phyloP scores from a whole-genome alignment of 441 rosid species.

The Capsella rubella region DNA sequence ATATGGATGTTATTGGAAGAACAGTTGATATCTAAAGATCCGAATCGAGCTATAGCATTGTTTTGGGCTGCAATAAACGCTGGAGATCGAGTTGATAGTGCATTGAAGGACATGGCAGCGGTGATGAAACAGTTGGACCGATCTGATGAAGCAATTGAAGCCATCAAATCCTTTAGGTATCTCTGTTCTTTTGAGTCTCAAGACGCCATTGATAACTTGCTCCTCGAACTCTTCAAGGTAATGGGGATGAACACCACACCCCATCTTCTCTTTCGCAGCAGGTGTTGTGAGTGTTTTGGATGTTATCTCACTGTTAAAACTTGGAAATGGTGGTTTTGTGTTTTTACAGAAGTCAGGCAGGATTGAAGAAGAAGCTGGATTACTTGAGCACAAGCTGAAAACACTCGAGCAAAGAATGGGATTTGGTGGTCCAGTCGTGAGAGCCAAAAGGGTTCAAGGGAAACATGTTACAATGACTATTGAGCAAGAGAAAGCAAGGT shows the following conservation, averaged over 20 bases:
- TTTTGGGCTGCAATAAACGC: constrained; percentile 96
- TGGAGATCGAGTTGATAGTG: constrained; percentile 89
- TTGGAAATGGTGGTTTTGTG: background rate
- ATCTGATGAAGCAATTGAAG: constrained; percentile 91
- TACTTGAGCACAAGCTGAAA: constrained; percentile 71
- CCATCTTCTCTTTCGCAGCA: background rate
- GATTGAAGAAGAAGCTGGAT: constrained; percentile 80
- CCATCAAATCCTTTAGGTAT: constrained; percentile 84
- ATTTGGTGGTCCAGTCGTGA: constrained; percentile 64
- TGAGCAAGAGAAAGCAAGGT: constrained; percentile 86
- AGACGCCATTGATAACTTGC: constrained; percentile 84
- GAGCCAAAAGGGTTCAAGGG: constrained; percentile 76
- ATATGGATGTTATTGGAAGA: background rate
- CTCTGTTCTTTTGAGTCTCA: constrained; percentile 80
- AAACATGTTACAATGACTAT: constrained; percentile 67
- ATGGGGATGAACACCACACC: background rate
- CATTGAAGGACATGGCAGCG: constrained; percentile 92
- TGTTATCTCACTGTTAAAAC: background rate
- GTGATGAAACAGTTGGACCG: constrained; percentile 89
- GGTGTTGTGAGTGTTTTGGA: constrained; percentile 6
- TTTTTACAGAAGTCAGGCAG: constrained; percentile 75
- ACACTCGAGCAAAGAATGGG: constrained; percentile 61
- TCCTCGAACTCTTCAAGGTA: constrained; percentile 91
- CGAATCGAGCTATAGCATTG: constrained; percentile 71
- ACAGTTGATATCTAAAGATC: constrained; percentile 85